These are phyloP conservation scores for Arthonia radiata DNA, from an alignment of 495 filamentous ascomycete genomes.

Conservation along the genomic window DNA sequence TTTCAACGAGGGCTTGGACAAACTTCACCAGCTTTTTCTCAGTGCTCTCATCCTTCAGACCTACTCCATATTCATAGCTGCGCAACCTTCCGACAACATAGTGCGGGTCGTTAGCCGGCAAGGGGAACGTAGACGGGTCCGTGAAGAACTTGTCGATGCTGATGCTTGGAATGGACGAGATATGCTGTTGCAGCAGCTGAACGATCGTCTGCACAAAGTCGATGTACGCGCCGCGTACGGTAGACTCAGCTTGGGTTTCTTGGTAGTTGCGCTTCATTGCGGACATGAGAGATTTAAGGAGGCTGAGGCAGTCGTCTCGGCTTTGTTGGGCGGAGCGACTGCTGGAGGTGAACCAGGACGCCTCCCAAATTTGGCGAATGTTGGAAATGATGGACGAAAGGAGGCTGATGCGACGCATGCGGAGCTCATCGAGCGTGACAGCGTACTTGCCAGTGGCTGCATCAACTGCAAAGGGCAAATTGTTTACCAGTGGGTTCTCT, in stretches of 20 bases:
- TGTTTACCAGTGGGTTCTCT: slow-evolving; percentile 26
- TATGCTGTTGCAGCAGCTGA: slow-evolving; percentile 38
- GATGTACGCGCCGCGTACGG: slow-evolving; percentile 31
- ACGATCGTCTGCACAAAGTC: slow-evolving; percentile 41
- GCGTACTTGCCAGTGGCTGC: slow-evolving; percentile 15
- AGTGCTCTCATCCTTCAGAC: slow-evolving; percentile 23
- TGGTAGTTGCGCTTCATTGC: slow-evolving; percentile 46
- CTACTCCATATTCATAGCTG: slow-evolving; percentile 39
- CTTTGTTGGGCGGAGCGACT: too few relatives aligned
- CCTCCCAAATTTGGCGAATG: slow-evolving; percentile 30
- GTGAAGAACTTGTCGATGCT: slow-evolving; percentile 43
- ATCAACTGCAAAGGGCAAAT: slow-evolving; percentile 34
- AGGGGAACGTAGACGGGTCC: slow-evolving; percentile 35
- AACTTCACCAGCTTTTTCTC: slow-evolving; percentile 34
- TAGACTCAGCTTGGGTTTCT: slow-evolving; percentile 23
- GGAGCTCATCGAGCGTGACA: slow-evolving; percentile 29
- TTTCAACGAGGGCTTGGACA: slow-evolving; percentile 36
- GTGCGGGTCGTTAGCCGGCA: slow-evolving; percentile 36
- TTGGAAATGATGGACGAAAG: slow-evolving; percentile 38
- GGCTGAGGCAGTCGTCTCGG: slow-evolving; percentile 27
- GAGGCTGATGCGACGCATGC: slow-evolving; percentile 29
- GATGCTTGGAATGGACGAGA: slow-evolving; percentile 33
- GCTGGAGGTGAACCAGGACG: too few relatives aligned
- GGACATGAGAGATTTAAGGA: slow-evolving; percentile 32
- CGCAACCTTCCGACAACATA: slow-evolving; percentile 45